Percentiles rank a stretch among this genome's conserved stretches.
These are phyloP conservation scores for Cyanophora paradoxa DNA, from an alignment of 78 protist genomes.

Conservation along the genomic window DNA sequence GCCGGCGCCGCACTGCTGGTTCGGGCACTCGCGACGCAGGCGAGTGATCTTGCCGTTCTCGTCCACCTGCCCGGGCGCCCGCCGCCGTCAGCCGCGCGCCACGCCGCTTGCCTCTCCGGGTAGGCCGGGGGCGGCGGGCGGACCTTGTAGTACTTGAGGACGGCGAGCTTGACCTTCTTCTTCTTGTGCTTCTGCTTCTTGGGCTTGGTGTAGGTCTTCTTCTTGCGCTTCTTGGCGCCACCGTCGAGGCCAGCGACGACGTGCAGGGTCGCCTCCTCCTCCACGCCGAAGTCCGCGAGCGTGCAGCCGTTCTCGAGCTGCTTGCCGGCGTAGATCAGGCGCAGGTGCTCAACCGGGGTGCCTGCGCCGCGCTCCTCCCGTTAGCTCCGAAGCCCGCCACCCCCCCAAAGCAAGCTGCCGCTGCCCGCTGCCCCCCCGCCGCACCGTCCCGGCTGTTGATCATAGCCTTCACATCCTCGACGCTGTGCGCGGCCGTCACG, in stretches of 20 bases:
- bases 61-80: no score
- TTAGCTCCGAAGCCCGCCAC: not conserved
- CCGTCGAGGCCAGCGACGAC: conserved; percentile 87
- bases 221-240: conserved; percentile 97
- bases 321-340: not conserved
- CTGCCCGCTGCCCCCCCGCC: no score
- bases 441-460: not conserved
- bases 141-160: conserved; percentile 93
- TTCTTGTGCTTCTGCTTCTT: conserved; percentile 88
- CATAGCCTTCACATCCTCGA: not conserved
- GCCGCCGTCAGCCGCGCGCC: no score
- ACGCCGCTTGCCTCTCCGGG: no score
- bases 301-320: not conserved
- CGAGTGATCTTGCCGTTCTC: conserved; percentile 88
- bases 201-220: conserved; percentile 95
- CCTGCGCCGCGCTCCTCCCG: not conserved
- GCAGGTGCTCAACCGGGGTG: not conserved
- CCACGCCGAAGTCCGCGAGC: conserved; percentile 5
- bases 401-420: not conserved
- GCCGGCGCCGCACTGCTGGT: conserved; percentile 87
- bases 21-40: conserved; percentile 75
- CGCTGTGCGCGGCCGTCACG: not conserved
- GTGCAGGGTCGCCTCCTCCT: not conserved
- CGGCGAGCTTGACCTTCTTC: conserved; percentile 90
- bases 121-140: no score